Base-by-base conservation (phyloP, 208 protist species). In the Wallacemonas sp. region DNA sequence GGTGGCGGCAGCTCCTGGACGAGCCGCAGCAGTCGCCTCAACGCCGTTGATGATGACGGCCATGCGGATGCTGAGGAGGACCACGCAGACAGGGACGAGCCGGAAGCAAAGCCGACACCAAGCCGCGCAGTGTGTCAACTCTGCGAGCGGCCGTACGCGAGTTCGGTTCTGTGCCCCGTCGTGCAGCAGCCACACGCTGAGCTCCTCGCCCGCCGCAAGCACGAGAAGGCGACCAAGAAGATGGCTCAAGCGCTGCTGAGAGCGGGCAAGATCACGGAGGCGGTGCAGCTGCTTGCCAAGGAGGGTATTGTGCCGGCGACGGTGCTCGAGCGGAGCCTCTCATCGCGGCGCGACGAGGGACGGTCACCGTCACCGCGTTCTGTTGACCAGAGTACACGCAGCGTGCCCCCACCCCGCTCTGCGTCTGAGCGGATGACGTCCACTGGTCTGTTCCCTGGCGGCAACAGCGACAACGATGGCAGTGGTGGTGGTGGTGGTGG, bases 201-300 rank as follows among this genome's bases (percentile, higher is more conserved):
- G 2, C 67, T 90, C 32, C 78, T 72, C 5, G 61, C 62, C 41
- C 68, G 71, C 46, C 70, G 84, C 9, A 70, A 71, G 46, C 27
- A 36, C 2, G 79, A 92, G 55, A 88, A 92, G 67, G 11, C 21
- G 24, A 61, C 70, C 27, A 87, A 87, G 62, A 82, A 82, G 34
- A 54, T 30, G 27, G 81, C 78, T 24, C 78, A 86, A 57, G 30
- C n/a, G 26, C 66, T 87, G 27, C 65, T 87, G 49, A 60, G 68
- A 1, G 71, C 55, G 19, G 81, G 78, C 19, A 71, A 61, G 23
- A 48, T 90, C 1, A 19, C 62, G 43, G 78, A 90, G 55, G 84
- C 81, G 0, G 67, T 87, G 34, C 26, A 39, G 33, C 55, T 79
- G 23, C 68, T 90, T 33, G 43, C 32, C 27, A 11, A 8, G 14